These are phyloP conservation scores for Neofusicoccum parvum DNA, from an alignment of 2,329 filamentous ascomycete species.

Conservation along the genomic window DNA sequence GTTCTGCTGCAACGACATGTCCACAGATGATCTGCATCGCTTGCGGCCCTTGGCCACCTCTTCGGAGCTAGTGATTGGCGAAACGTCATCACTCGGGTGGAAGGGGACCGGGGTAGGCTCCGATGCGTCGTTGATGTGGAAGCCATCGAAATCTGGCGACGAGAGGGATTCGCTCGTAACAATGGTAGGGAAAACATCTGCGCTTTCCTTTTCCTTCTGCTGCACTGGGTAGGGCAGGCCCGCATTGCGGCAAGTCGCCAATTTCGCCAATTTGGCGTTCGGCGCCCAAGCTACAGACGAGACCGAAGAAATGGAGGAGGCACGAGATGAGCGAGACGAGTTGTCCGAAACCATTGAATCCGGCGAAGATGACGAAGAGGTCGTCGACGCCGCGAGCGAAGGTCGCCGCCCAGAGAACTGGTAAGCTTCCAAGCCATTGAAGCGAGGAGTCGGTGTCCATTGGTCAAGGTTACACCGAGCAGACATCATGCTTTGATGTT, in stretches of 20 bases:
- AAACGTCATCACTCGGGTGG: constrained; percentile 15
- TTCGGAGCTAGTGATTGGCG: constrained; percentile 19
- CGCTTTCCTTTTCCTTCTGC: constrained; percentile 41
- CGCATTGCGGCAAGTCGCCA: constrained; percentile 56
- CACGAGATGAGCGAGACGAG: constrained; percentile 55
- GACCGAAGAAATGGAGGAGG: constrained; percentile 58
- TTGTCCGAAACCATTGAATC: constrained; percentile 66
- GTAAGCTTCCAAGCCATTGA: constrained; percentile 48
- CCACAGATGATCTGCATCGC: constrained; percentile 64
- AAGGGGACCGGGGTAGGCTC: constrained; percentile 27
- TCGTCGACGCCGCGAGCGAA: constrained; percentile 54
- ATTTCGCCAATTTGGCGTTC: constrained; percentile 51
- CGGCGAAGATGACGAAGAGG: constrained; percentile 59
- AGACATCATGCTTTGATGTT: constrained; percentile 57
- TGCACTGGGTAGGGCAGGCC: constrained; percentile 44
- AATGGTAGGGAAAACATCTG: constrained; percentile 30
- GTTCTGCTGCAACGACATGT: constrained; percentile 63
- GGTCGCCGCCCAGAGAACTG: constrained; percentile 47
- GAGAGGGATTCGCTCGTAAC: constrained; percentile 38
- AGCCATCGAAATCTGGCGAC: constrained; percentile 42
- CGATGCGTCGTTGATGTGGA: constrained; percentile 55
- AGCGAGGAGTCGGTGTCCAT: constrained; percentile 42
- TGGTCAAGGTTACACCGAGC: constrained; percentile 60
- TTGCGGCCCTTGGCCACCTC: constrained; percentile 48
- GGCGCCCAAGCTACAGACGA: constrained; percentile 56